Base-by-base conservation (phyloP, 805 yeast species). In the Saccharomycopsis fodiens region DNA sequence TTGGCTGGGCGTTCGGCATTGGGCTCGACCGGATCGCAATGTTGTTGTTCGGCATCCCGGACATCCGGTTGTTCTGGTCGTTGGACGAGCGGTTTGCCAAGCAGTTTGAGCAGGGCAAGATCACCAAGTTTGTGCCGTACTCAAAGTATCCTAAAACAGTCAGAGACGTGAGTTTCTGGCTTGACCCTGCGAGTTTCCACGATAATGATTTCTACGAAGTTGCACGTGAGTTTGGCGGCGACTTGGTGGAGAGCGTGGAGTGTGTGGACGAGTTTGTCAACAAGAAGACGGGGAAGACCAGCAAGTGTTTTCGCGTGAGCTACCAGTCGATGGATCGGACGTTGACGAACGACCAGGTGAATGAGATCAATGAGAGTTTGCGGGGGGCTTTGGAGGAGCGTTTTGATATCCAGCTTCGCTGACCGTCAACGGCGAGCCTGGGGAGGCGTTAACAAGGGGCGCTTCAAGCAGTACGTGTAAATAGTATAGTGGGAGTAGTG, bases 1-100 rank as follows among this genome's bases (percentile, higher is more conserved):
- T 91, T 38, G 94, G 96, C 2, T 93, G 98, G 97, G 98, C 98
- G 1, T 93, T 93, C 66, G 98, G 98, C 16, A 72, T 93, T 42
- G 98, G 98, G 0, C 70, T 93, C 41, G 98, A 93, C 62, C 73
- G 98, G 58, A 78, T 91, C 48, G 97, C 98, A 31, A 93, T 93
- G 98, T 67, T 93, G 16, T 68, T 93, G 42, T 93, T 89, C 65
- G 96, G 94, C 19, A 82, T 93, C 39, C 97, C 97, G 1, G 98
- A 93, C 60, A 93, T 93, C 52, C 72, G 98, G 52, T 66, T 91
- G 39, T 86, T 93, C 63, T 93, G 98, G 98, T 74, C 96, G 1
- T 56, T 64, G 32, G 96, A 93, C 63, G 77, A 76, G 44, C 69
- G 96, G 46, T 93, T 93, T 59, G 63, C 70, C 23, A 61, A 63